phyloP scores from a whole-genome alignment of 2,329 filamentous ascomycete genomes.

The Pseudogymnoascus sp. region DNA sequence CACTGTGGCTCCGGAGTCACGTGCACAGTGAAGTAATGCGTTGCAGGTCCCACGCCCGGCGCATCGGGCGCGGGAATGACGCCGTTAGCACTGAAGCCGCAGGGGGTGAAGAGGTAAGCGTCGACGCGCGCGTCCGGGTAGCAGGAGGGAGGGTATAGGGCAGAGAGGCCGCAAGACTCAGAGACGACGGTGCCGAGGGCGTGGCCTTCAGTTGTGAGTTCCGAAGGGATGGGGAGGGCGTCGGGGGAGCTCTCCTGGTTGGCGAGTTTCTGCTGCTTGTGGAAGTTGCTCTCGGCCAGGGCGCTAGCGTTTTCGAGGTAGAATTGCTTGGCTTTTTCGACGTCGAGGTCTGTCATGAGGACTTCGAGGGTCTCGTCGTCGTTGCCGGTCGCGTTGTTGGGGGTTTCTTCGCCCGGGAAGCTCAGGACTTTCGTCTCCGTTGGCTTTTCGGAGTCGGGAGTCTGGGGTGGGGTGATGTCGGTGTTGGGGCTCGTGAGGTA shows the following conservation, averaged over 20 bases:
- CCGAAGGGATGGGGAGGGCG: constrained; percentile 54
- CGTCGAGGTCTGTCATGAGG: constrained; percentile 64
- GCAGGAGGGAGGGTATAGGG: constrained; percentile 76
- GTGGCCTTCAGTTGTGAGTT: constrained; percentile 86
- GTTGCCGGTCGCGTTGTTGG: constrained; percentile 22
- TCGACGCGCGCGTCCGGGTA: constrained; percentile 93
- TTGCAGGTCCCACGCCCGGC: constrained; percentile 40
- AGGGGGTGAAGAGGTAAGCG: constrained; percentile 92
- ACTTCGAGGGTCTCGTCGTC: constrained; percentile 72
- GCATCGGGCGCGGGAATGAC: constrained; percentile 67
- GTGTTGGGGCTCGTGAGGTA: constrained; percentile 87
- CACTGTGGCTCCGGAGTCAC: constrained; percentile 96
- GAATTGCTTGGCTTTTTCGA: constrained; percentile 62
- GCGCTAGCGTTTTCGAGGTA: constrained; percentile 77
- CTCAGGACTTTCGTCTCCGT: constrained; percentile 28
- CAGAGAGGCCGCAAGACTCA: constrained; percentile 77
- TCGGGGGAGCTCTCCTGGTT: constrained; percentile 55
- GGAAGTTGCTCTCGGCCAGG: constrained; percentile 69
- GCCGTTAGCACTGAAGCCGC: constrained; percentile 94
- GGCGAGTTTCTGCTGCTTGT: constrained; percentile 55
- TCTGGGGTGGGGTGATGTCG: constrained; percentile 72
- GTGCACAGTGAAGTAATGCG: constrained; percentile 95
- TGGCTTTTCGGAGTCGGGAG: constrained; percentile 49
- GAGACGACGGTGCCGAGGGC: constrained; percentile 88
- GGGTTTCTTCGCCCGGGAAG: constrained; percentile 23